Base-by-base conservation (phyloP, 148 eudicot species). In the Beta vulgaris region DNA sequence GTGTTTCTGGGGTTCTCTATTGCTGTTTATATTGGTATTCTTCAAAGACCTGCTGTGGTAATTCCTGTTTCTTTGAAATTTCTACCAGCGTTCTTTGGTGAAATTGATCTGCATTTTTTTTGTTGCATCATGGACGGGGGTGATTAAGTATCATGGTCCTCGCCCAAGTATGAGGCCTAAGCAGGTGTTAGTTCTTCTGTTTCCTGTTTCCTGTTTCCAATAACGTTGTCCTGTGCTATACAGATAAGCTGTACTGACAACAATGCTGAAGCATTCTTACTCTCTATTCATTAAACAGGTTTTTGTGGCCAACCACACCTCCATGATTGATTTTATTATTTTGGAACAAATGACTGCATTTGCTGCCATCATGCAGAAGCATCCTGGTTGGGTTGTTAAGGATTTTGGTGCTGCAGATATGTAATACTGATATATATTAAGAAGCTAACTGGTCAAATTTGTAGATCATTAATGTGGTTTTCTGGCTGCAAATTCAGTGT, bases 331-430 rank as follows among this genome's bases (percentile, higher is more conserved):
- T 81, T 96, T 96, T 85, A 87, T 96, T 67, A 82, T 96, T 70
- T 87, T 96, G 74, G 99, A 96, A 76, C 99, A 96, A 82, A 96
- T 96, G 98, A 96, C 98, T 83, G 97, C 99, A 81, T 96, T 96
- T 84, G 99, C 98, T 82, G 97, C 89, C 57, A 96, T 96, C 46
- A 96, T 96, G 99, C 99, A 96, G 80, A 96, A 96, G 83, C 99
- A 92, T 85, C 99, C 98, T 83, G 98, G 98, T 68, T 96, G 99
- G 99, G 97, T 96, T 78, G 99, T 98, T 96, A 84, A 82, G 98
- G 76, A 49, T 80, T 62, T 81, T 14, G 28, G 63, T 18, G 55
- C 34, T 60, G 23, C 12, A 15, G 28, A 39, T 49, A 29, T 36
- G 62, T n/a, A n/a, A n/a, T n/a, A 19, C 7, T 51, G 18, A 19